Evolutionary conservation across 2,329 filamentous ascomycete genomes (phyloP).

Genomic region (Penicillium sp.): DNA sequence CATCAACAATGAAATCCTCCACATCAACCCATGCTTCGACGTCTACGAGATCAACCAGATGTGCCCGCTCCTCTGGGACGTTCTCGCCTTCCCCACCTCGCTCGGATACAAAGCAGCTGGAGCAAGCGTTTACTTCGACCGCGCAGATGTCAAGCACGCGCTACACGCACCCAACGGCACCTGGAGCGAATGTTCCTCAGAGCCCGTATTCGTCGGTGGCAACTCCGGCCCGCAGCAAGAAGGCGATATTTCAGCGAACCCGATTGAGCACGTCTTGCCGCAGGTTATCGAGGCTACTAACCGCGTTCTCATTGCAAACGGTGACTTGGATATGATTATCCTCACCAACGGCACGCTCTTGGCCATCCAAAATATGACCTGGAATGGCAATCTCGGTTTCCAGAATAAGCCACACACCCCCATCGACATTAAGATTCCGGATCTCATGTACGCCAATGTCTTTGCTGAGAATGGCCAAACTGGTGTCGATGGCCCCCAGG

Average conservation of each 20-base stretch:
- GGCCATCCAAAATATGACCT: conserved; percentile 80
- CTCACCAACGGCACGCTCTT: conserved; percentile 69
- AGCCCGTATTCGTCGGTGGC: conserved; percentile 47
- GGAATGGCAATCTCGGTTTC: conserved; percentile 71
- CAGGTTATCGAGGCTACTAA: conserved; percentile 55
- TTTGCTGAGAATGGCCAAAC: conserved; percentile 57
- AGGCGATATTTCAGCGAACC: conserved; percentile 49
- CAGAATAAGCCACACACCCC: conserved; percentile 59
- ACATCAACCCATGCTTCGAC: conserved; percentile 75
- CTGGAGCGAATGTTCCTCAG: conserved; percentile 36
- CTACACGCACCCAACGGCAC: conserved; percentile 57
- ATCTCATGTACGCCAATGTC: conserved; percentile 55
- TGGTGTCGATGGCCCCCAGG: conserved; percentile 63
- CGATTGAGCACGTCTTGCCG: conserved; percentile 50
- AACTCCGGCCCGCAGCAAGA: conserved; percentile 36
- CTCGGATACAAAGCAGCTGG: conserved; percentile 60
- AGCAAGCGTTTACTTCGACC: conserved; percentile 66
- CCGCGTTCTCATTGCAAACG: conserved; percentile 73
- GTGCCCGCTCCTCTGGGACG: conserved; percentile 69
- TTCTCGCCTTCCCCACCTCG: conserved; percentile 60
- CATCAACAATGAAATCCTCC: conserved; percentile 53
- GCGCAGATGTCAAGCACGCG: conserved; percentile 65
- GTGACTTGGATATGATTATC: conserved; percentile 69
- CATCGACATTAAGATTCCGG: conserved; percentile 35
- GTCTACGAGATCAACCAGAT: conserved; percentile 70